Percentiles rank a stretch among this genome's conserved stretches.
Conservation (phyloP, 148 eudicot genomes). For the Vaccinium vitisidaea region DNA sequence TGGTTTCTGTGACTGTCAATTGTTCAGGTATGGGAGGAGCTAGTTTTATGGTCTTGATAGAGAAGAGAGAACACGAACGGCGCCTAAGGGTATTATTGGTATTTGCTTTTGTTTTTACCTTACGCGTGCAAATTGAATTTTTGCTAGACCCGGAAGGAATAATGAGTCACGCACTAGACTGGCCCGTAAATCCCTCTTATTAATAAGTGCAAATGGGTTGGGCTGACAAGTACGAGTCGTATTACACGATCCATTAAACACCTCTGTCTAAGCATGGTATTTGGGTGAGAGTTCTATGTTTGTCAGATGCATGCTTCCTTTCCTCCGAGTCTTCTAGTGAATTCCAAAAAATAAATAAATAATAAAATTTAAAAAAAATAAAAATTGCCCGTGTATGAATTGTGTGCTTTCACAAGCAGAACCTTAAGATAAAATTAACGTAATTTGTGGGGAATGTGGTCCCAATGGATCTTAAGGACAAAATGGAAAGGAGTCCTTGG, state of each 20-base stretch:
- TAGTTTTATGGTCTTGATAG: too few species aligned
- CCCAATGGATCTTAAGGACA: slow-evolving; percentile 10
- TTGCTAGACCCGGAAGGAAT: too few species aligned
- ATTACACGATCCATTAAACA: not conserved
- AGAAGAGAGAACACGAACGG: too few species aligned
- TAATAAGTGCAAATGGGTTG: too few species aligned
- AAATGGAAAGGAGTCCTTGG: slow-evolving; percentile 20
- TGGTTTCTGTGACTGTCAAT: too few species aligned
- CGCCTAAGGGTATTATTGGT: too few species aligned
- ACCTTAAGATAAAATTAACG: not conserved
- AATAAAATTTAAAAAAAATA: too few species aligned
- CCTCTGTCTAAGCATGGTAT: not conserved
- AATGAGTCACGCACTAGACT: too few species aligned
- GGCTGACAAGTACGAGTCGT: not conserved
- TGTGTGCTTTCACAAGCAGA: not conserved
- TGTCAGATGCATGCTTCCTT: not conserved
- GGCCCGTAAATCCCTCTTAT: too few species aligned
- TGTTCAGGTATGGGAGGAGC: too few species aligned
- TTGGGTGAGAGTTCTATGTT: not conserved
- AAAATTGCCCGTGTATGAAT: not conserved
- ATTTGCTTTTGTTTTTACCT: too few species aligned
- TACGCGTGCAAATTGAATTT: too few species aligned
- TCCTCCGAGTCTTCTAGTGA: not conserved
- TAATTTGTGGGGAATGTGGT: not conserved
- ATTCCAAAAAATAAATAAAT: not conserved